Base-by-base conservation (phyloP, 306 rosid species). In the Quercus dentata region DNA sequence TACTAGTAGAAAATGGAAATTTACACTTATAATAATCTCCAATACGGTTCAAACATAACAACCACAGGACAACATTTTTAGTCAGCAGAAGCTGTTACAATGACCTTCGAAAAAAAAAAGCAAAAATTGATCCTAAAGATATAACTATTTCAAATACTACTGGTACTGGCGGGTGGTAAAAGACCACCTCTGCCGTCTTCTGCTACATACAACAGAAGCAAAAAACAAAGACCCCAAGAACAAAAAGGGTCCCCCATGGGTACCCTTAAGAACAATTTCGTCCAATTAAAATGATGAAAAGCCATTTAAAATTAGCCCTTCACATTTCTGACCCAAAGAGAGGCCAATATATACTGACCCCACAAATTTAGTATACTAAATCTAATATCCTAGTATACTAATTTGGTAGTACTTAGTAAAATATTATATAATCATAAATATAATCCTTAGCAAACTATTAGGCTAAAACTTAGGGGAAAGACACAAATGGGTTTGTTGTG, bases 141-240 rank as follows among this genome's bases (percentile, higher is more conserved):
- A 75, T 58, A 69, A 58, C 67, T 74, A 78, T 20, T 20, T 71
- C 74, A 77, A 61, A 76, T 57, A 76, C 86, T 51, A 88, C 62
- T 71, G 88, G 98, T 51, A 88, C 54, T 74, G 87, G 99, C 92
- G 98, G 99, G 99, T 93, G 86, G 93, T 89, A 54, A 84, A n/a
- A 57, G 76, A 77, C 95, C 97, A 88, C 99, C 97, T 76, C 92
- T 67, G 92, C 90, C 78, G 73, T 69, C 83, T 69, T 69, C 80
- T 64, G 56, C 76, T 86, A 18, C 56, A 74, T 82, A 76, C 79
- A 71, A 79, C 88, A 84, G 76, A 78, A 82, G 81, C 74, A 41
- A 72, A 81, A 38, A 76, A 67, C 67, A 57, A 30, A 58, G 9
- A 28, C 49, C 78, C 78, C 84, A 74, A 78, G 81, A 85, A 82